A percentile compares a stretch with the other conserved stretches of the same genome.
Evolutionary conservation across 2,329 filamentous ascomycete species (phyloP).

Genomic region (Aspergillus tanneri): DNA sequence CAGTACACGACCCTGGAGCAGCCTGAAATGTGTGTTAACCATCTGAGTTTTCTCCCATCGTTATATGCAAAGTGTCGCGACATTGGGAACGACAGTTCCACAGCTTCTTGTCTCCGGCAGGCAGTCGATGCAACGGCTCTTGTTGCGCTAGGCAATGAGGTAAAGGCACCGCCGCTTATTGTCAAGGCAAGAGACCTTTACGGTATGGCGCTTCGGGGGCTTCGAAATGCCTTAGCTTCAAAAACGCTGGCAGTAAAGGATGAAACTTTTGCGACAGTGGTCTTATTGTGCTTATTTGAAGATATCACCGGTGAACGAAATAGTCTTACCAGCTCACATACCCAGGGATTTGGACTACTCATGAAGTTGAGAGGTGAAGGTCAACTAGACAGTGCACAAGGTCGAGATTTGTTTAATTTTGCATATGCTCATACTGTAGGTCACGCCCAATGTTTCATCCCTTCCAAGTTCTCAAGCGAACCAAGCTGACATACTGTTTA

Average conservation of each 20-base stretch:
- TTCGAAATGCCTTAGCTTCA: slow-evolving; percentile 31
- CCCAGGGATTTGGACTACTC: slow-evolving; percentile 36
- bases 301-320: slow-evolving; percentile 40
- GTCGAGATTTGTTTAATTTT: slow-evolving; percentile 39
- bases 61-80: slow-evolving; percentile 34
- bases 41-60: slow-evolving; percentile 38
- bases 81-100: slow-evolving; percentile 13
- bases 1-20: slow-evolving; percentile 36
- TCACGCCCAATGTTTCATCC: not conserved
- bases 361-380: slow-evolving; percentile 34
- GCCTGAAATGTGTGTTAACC: slow-evolving; percentile 27
- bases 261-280: slow-evolving; percentile 39
- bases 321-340: slow-evolving; percentile 37
- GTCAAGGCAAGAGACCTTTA: slow-evolving; percentile 33
- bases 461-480: not conserved
- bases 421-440: slow-evolving; percentile 38
- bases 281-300: slow-evolving; percentile 40
- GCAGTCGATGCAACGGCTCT: slow-evolving; percentile 39
- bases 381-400: slow-evolving; percentile 30
- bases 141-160: slow-evolving; percentile 33
- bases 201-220: slow-evolving; percentile 31
- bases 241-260: slow-evolving; percentile 34
- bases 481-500: slow-evolving; percentile 15
- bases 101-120: slow-evolving; percentile 31
- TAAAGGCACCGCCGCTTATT: slow-evolving; percentile 26